phyloP scores from a whole-genome alignment of 305 asterid genomes.

The Fraxinus greggii region DNA sequence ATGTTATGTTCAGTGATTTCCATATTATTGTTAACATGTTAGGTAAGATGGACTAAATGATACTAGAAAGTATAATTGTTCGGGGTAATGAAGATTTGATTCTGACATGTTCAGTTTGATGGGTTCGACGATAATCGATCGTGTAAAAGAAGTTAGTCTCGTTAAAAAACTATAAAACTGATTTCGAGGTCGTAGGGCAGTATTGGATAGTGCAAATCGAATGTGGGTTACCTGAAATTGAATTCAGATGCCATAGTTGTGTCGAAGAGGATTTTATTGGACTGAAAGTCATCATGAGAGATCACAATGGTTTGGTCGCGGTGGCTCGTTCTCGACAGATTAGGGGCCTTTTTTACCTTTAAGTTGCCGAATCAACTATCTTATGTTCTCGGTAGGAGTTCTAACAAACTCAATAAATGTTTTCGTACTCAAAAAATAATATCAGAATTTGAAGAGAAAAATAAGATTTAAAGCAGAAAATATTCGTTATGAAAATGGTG shows the following conservation, averaged over 20 bases:
- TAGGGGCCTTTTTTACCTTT: background rate
- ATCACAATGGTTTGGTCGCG: background rate
- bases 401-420: background rate
- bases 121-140: background rate
- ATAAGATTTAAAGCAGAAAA: background rate
- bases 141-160: background rate
- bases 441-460: background rate
- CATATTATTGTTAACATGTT: background rate
- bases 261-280: background rate
- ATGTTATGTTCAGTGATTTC: background rate
- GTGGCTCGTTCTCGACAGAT: background rate
- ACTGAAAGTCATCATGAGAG: background rate
- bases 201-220: background rate
- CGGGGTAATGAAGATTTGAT: background rate
- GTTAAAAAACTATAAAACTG: background rate
- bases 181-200: background rate
- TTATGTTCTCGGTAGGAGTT: background rate
- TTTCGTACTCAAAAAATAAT: background rate
- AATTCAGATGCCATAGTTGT: background rate
- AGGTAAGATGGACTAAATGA: background rate
- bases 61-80: background rate
- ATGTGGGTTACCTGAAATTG: background rate
- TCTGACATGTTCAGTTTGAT: background rate
- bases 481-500: background rate
- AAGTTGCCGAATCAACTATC: background rate